Evolutionary conservation across 176 grass and related monocot species (phyloP).

Genomic region (Chrysopogon serrulatus): DNA sequence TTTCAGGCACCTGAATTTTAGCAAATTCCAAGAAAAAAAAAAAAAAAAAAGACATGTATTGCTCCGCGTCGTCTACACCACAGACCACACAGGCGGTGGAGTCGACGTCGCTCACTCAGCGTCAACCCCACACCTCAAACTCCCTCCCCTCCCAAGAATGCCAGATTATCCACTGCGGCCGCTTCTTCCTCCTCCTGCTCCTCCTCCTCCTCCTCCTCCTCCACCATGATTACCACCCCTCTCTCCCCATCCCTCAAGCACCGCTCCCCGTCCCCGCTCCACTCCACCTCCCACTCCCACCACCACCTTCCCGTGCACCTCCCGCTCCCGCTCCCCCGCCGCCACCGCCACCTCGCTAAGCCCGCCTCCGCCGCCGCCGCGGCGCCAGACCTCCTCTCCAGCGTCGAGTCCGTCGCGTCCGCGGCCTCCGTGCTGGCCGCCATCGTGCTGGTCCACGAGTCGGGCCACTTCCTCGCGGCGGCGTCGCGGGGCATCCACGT

Average conservation of each 20-base stretch:
- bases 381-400: slow-evolving; percentile 32
- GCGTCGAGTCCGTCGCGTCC: slow-evolving; percentile 57
- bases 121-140: slow-evolving; percentile 28
- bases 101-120: background rate
- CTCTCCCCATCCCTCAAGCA: slow-evolving; percentile 21
- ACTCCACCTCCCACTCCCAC: background rate
- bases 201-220: background rate
- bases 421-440: slow-evolving; percentile 81
- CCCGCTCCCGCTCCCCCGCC: background rate
- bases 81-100: background rate
- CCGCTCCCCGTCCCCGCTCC: background rate
- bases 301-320: slow-evolving; percentile 4
- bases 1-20: too few relatives aligned
- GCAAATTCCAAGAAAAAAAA: too few relatives aligned
- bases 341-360: slow-evolving; percentile 8
- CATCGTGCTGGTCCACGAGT: slow-evolving; percentile 90
- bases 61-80: background rate
- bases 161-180: slow-evolving; percentile 41
- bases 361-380: slow-evolving; percentile 6
- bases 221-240: slow-evolving; percentile 27
- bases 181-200: background rate
- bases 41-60: too few relatives aligned
- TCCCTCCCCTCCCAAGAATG: slow-evolving; percentile 23
- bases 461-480: slow-evolving; percentile 82
- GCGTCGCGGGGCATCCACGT: slow-evolving; percentile 80